Base-by-base conservation (phyloP, 352 stramenopile species). In the Phytopythium vexans region DNA sequence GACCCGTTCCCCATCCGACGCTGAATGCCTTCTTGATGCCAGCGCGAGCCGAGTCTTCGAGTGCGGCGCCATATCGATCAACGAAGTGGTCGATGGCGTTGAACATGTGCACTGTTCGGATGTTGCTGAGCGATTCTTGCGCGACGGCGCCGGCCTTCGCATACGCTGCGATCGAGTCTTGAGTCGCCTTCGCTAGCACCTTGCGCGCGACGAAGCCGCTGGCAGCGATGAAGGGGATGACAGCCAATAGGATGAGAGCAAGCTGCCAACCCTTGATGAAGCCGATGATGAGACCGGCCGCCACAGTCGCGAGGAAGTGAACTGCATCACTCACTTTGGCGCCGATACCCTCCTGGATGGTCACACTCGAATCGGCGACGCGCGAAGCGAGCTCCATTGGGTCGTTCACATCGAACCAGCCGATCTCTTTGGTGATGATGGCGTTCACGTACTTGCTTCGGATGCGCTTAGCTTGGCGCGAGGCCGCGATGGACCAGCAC, bases 331-430 rank as follows among this genome's bases (percentile, higher is more conserved):
- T 67, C 35, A 82, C 32, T 47, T 80, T 82, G 49, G 56, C 52
- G 3, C 72, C 72, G 12, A 87, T 85, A 27, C 76, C 73, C 27
- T 79, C 56, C 38, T 87, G 70, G 52, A 86, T 81, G 10, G 49
- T 62, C 5, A 78, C 58, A 1, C 70, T 74, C 3, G 68, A 68
- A 53, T 88, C 77, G 3, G 77, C 72, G 0, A 84, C 72, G 15
- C 74, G 61, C 3, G 74, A 74, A 0, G 60, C 61, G 5, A 88
- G 63, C 45, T 88, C 53, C 68, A 82, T 85, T 0, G 70, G 70
- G 7, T 88, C 76, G 40, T 84, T 82, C 35, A 86, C 64, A 35
- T 88, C 77, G 32, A 88, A 88, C 77, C 77, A 86, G 8, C 72
- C 77, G 45, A 88, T 84, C 41, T 85, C 74, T 49, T 87, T 74